Base-by-base conservation (phyloP, 75 land plant species). In the Cryptomeria japonica region DNA sequence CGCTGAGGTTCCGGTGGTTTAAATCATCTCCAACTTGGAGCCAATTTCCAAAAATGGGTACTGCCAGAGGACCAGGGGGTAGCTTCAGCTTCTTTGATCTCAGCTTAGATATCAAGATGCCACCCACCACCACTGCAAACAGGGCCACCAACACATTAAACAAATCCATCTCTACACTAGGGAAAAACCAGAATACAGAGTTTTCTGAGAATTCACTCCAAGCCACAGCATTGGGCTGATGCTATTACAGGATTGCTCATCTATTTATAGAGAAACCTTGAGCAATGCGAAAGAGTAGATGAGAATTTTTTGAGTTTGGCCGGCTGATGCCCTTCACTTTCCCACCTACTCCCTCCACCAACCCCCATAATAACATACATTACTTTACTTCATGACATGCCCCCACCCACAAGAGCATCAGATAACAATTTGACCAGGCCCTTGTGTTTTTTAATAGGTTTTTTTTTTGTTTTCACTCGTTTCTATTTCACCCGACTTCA, bases 11-110 rank as follows among this genome's bases (percentile, higher is more conserved):
- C 16, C 91, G 61, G 88, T 93, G 98, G 91, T 92, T 94, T n/a
- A 93, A 83, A 72, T 91, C 92, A 73, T 90, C 88, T n/a, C 92
- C 88, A 37, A 88, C 88, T 85, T 88, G 93, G 41, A 95, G 89
- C 95, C 93, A 94, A 91, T 93, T 94, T n/a, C 93, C 95, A 72
- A 94, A 89, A 77, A 93, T 85, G 78, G 93, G 95, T 16, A 93
- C 53, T 2, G 91, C 88, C 42, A 87, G 49, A 10, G 95, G 95
- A 19, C 95, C 95, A 2, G 95, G 94, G 3, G 95, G 95, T 2
- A 94, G 94, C 87, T 84, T 88, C 88, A 93, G 77, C 85, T 80
- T 86, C 87, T 88, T 89, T 10, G 87, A 87, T 3, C 90, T 90
- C 73, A 94, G 90, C 86, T 93, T 96, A 14, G 95, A 88, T 31